Evolutionary conservation across 139 green algal species (phyloP).

Genomic region (Chlamydomonas sp.): DNA sequence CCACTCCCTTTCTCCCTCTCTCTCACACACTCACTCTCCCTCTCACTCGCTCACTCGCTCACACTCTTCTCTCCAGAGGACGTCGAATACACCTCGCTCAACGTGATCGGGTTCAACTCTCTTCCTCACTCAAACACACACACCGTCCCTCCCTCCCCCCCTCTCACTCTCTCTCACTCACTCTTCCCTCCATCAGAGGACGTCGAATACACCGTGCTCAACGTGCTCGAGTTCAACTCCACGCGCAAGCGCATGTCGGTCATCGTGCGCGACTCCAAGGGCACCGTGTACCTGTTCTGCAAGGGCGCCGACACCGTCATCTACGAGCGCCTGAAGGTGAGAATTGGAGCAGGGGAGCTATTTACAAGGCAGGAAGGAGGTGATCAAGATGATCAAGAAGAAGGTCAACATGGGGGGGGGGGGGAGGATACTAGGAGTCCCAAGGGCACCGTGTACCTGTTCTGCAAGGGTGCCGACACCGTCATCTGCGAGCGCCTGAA

Average conservation of each 20-base stretch:
- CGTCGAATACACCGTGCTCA: conserved; percentile 72
- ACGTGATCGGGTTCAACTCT: conserved; percentile 53
- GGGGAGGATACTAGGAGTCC: no score
- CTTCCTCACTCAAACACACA: no score
- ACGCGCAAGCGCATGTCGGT: conserved; percentile 76
- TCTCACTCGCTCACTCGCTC: no score
- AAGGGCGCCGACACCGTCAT: conserved; percentile 78
- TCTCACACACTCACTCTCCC: no score
- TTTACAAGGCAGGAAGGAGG: conserved; percentile 37
- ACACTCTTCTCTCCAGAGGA: no score
- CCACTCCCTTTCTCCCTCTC: background rate
- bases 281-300: conserved; percentile 49
- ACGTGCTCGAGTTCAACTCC: conserved; percentile 91
- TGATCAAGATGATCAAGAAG: conserved; percentile 34
- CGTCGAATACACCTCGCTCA: no score
- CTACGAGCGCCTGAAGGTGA: conserved; percentile 54
- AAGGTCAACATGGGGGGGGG: no score
- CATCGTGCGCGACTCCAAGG: conserved; percentile 57
- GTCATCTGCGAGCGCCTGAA: conserved; percentile 69
- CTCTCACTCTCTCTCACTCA: no score
- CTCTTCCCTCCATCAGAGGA: conserved; percentile 17
- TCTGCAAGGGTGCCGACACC: conserved; percentile 70
- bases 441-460: conserved; percentile 45
- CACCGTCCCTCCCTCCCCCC: no score
- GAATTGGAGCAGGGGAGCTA: no score